Evolutionary conservation across 169 alveolate genomes (phyloP).

Genomic region (Toxoplasma gondii): DNA sequence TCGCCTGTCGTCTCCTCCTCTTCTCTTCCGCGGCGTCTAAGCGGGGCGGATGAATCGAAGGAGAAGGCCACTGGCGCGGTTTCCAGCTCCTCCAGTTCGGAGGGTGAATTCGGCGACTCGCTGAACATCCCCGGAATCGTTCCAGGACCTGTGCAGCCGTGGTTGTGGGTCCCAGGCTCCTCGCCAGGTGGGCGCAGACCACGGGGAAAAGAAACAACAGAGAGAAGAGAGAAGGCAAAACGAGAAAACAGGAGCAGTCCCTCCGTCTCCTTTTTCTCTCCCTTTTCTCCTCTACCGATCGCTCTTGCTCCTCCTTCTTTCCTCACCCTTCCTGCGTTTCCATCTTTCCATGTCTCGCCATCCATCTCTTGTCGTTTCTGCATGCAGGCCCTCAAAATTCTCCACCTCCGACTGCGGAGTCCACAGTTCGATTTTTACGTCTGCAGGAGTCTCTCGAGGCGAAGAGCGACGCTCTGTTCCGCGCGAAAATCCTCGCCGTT

Average conservation of each 20-base stretch:
- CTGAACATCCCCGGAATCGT: background rate
- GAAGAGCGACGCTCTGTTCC: constrained; percentile 34
- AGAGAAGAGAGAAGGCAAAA: background rate
- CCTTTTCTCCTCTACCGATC: background rate
- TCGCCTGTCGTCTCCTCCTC: background rate
- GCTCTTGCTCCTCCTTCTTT: background rate
- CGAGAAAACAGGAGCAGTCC: no score
- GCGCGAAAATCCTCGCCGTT: constrained; percentile 48
- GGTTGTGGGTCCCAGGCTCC: constrained; percentile 14
- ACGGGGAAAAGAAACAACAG: background rate
- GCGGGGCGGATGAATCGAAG: background rate
- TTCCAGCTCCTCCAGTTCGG: background rate
- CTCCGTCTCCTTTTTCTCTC: no score
- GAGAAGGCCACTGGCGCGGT: background rate
- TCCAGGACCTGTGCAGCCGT: constrained; percentile 15
- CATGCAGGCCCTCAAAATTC: background rate
- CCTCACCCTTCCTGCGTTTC: background rate
- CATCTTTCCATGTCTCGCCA: background rate
- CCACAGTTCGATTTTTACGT: constrained; percentile 51
- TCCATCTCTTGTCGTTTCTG: background rate
- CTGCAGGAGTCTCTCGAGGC: constrained; percentile 50
- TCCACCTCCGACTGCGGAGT: constrained; percentile 65
- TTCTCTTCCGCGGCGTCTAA: background rate
- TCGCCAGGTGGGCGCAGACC: background rate
- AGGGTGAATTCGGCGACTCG: background rate